phyloP scores from a whole-genome alignment of 2,329 filamentous ascomycete genomes.

The Lasiodiplodia theobromae region DNA sequence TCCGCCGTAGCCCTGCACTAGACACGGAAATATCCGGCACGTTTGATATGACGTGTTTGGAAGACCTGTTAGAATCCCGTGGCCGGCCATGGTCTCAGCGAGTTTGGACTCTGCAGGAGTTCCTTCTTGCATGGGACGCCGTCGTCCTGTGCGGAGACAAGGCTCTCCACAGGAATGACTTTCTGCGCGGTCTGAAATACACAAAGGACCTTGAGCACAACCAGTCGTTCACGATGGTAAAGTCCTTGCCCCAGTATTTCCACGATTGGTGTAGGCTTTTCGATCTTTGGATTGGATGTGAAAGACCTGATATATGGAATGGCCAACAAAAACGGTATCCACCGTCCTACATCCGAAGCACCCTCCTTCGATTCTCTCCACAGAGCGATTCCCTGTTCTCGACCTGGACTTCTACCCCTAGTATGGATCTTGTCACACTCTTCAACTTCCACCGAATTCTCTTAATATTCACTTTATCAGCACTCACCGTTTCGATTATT shows the following conservation, averaged over 20 bases:
- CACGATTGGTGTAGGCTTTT: neutral
- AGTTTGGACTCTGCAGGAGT: neutral
- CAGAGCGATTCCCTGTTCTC: neutral
- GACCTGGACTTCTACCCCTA: too few species aligned
- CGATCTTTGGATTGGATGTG: neutral
- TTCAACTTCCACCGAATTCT: too few species aligned
- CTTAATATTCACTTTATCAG: too few species aligned
- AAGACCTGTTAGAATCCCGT: neutral
- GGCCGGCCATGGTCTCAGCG: neutral
- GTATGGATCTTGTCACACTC: too few species aligned
- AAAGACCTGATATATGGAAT: neutral
- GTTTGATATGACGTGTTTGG: neutral
- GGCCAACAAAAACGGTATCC: neutral
- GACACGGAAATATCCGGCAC: too few species aligned
- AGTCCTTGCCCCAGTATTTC: neutral
- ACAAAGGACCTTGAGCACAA: neutral
- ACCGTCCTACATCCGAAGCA: neutral
- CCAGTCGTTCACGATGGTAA: neutral
- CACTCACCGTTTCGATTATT: too few species aligned
- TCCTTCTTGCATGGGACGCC: neutral
- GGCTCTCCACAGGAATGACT: neutral
- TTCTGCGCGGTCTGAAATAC: neutral
- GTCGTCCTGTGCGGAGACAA: neutral
- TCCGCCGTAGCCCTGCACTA: neutral
- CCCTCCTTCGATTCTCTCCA: neutral